A percentile compares a stretch with the other conserved stretches of the same genome.
These are phyloP conservation scores for Corinectria fuckeliana DNA, from an alignment of 2,329 filamentous ascomycete genomes.

Conservation along the genomic window DNA sequence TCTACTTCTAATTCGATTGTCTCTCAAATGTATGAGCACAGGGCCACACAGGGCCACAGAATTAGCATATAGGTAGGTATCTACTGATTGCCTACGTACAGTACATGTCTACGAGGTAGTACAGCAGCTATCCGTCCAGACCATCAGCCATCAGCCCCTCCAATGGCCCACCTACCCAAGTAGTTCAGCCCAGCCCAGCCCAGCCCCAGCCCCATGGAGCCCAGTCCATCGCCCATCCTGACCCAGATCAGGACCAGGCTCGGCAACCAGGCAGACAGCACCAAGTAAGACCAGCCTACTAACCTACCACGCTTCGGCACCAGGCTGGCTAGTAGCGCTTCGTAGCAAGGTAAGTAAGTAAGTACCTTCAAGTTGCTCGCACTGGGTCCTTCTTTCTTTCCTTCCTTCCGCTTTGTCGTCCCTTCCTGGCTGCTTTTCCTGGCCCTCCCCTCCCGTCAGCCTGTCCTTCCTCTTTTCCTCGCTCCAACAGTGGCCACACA, in stretches of 20 bases:
- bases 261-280: background rate
- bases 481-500: background rate
- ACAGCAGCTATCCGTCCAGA: too few relatives aligned
- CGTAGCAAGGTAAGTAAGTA: too few relatives aligned
- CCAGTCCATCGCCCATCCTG: background rate
- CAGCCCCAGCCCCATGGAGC: background rate
- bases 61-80: too few relatives aligned
- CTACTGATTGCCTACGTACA: too few relatives aligned
- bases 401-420: constrained; percentile 5
- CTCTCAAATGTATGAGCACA: too few relatives aligned
- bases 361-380: too few relatives aligned
- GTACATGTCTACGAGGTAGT: too few relatives aligned
- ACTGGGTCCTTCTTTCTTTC: constrained; percentile 5
- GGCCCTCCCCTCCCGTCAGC: background rate
- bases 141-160: background rate
- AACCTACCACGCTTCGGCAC: too few relatives aligned
- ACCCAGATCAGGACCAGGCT: constrained; percentile 1
- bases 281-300: background rate
- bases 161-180: background rate
- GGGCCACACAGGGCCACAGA: too few relatives aligned
- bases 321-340: constrained; percentile 14
- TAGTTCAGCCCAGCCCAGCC: background rate
- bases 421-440: background rate
- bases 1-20: background rate
- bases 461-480: background rate